Percentiles rank a stretch among this genome's conserved stretches.
Evolutionary conservation across 2,329 filamentous ascomycete genomes (phyloP).

Genomic region (Tolypocladium sp.): DNA sequence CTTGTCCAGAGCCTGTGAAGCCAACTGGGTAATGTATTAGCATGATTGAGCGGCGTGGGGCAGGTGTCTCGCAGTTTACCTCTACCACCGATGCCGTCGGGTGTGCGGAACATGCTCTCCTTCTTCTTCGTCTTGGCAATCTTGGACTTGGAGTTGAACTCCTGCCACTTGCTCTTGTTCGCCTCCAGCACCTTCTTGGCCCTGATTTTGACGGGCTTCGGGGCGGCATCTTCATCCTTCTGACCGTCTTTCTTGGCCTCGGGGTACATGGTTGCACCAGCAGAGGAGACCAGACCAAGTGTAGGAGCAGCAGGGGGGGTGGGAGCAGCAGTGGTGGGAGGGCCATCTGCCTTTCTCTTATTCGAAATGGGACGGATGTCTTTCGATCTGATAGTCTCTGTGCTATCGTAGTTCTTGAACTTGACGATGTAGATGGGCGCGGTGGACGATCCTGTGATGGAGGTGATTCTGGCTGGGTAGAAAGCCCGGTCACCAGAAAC

Average conservation of each 20-base stretch:
- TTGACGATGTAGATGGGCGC: constrained; percentile 90
- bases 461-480: constrained; percentile 88
- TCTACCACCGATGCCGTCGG: constrained; percentile 76
- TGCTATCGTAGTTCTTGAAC: constrained; percentile 84
- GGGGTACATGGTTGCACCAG: constrained; percentile 47
- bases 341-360: constrained; percentile 81
- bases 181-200: constrained; percentile 86
- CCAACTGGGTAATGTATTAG: constrained; percentile 54
- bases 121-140: constrained; percentile 63
- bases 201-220: constrained; percentile 81
- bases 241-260: constrained; percentile 54
- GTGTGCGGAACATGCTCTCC: constrained; percentile 94
- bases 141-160: constrained; percentile 75
- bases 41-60: neutral
- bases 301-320: constrained; percentile 25
- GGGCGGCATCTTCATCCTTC: constrained; percentile 53
- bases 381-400: constrained; percentile 70
- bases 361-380: constrained; percentile 74
- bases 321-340: constrained; percentile 41
- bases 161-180: constrained; percentile 89
- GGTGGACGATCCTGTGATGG: constrained; percentile 84
- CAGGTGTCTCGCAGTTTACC: constrained; percentile 41
- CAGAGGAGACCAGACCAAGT: constrained; percentile 40
- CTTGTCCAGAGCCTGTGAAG: constrained; percentile 89
- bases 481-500: constrained; percentile 79